phyloP scores from a whole-genome alignment of 2,329 filamentous ascomycete genomes.

The Davidsoniella eucalypti region DNA sequence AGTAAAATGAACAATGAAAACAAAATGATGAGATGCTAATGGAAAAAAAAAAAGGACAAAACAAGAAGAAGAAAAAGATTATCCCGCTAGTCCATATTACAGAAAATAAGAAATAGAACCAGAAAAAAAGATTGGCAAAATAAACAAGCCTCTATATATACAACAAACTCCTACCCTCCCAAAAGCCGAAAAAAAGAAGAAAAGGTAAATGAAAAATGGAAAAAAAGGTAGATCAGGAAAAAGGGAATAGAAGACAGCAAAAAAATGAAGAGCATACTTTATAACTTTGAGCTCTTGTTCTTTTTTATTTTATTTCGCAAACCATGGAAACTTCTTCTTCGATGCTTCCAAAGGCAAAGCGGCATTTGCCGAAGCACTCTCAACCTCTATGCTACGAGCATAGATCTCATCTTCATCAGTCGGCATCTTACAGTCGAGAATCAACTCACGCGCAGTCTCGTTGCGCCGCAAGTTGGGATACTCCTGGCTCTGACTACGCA shows the following conservation, averaged over 20 bases:
- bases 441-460: constrained; percentile 54
- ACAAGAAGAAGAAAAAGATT: not conserved
- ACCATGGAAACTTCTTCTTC: constrained; percentile 54
- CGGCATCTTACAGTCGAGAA: constrained; percentile 66
- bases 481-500: constrained; percentile 74
- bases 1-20: not conserved
- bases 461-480: constrained; percentile 58
- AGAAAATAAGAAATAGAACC: not conserved
- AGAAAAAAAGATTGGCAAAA: no score
- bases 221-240: not conserved
- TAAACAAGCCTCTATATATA: not conserved
- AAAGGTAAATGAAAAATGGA: not conserved
- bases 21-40: not conserved
- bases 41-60: not conserved
- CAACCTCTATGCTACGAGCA: constrained; percentile 42
- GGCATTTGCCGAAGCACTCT: constrained; percentile 28
- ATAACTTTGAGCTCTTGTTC: not conserved
- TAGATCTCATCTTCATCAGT: constrained; percentile 73
- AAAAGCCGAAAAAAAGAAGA: not conserved
- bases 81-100: not conserved
- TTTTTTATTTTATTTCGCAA: constrained; percentile 28
- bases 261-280: not conserved
- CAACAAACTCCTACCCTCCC: not conserved
- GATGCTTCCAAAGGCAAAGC: constrained; percentile 27
- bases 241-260: not conserved